A percentile compares a stretch with the other conserved stretches of the same genome.
Conservation (phyloP, 768 basidiomycete genomes). For the Tricholoma flavovirens region DNA sequence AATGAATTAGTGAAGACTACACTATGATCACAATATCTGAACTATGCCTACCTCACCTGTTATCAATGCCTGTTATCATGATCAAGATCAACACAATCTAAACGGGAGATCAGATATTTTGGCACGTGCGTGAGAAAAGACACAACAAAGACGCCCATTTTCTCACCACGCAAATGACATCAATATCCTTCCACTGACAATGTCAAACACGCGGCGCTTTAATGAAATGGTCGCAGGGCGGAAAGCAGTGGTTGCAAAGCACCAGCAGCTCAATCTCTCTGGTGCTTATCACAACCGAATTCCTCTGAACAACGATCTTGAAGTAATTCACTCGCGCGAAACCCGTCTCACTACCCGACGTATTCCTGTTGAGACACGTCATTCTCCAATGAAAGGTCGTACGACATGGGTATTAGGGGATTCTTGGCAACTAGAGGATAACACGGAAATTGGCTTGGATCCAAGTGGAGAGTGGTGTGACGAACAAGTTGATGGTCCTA, state of each 20-base stretch:
- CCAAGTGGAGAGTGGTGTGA: conserved; percentile 5
- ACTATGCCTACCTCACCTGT: too few species aligned
- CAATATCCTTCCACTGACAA: too few species aligned
- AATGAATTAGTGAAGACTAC: too few species aligned
- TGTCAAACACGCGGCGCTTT: too few species aligned
- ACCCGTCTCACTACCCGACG: neutral
- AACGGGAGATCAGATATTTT: too few species aligned
- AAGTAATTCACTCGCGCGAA: neutral
- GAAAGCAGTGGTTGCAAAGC: neutral
- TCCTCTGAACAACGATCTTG: neutral
- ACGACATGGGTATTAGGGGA: neutral
- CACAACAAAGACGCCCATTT: too few species aligned
- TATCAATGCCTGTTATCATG: too few species aligned
- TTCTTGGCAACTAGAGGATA: conserved; percentile 2
- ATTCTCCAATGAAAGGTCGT: neutral
- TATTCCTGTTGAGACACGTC: neutral
- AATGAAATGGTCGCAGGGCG: too few species aligned
- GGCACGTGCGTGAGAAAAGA: too few species aligned
- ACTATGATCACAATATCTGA: too few species aligned
- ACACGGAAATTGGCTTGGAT: conserved; percentile 5
- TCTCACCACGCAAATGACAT: too few species aligned
- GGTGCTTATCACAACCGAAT: neutral
- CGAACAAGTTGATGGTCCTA: conserved; percentile 5
- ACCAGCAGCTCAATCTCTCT: neutral
- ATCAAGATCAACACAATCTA: too few species aligned